Conservation (phyloP, 2,329 filamentous ascomycete species). For the Botrytis aclada region DNA sequence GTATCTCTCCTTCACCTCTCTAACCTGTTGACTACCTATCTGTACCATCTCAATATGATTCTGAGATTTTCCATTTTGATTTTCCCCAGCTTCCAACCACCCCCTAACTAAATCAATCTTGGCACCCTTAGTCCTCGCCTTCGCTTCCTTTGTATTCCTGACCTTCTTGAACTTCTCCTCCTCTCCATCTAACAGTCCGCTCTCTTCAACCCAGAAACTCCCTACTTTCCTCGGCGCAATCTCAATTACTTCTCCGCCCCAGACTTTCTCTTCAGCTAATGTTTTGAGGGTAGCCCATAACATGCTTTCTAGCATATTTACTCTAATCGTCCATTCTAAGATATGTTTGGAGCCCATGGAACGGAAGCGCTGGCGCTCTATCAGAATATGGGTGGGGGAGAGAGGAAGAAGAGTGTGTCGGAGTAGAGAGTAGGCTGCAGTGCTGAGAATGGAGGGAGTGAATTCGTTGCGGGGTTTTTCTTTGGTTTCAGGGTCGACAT, state of each 20-base stretch:
- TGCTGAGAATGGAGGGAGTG: slow-evolving; percentile 51
- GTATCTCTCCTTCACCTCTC: slow-evolving; percentile 40
- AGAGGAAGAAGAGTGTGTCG: slow-evolving; percentile 46
- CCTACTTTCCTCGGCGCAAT: slow-evolving; percentile 55
- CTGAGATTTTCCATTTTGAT: background rate
- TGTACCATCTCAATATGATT: slow-evolving; percentile 31
- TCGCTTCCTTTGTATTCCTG: slow-evolving; percentile 43
- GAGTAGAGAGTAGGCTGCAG: slow-evolving; percentile 54
- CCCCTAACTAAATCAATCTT: slow-evolving; percentile 61
- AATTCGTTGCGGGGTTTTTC: slow-evolving; percentile 44
- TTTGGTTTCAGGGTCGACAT: background rate
- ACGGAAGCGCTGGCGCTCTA: slow-evolving; percentile 61
- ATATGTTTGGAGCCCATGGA: slow-evolving; percentile 62
- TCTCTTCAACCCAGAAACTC: slow-evolving; percentile 50
- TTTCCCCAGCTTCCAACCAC: slow-evolving; percentile 44
- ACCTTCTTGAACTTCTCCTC: slow-evolving; percentile 35
- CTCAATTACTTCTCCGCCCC: slow-evolving; percentile 46
- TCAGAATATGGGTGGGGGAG: slow-evolving; percentile 66
- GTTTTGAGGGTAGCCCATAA: slow-evolving; percentile 67
- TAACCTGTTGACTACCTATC: slow-evolving; percentile 38
- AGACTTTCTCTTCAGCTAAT: slow-evolving; percentile 45
- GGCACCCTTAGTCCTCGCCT: slow-evolving; percentile 49
- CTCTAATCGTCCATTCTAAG: slow-evolving; percentile 77
- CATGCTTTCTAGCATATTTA: slow-evolving; percentile 81
- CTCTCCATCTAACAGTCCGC: slow-evolving; percentile 19